Conservation (phyloP, 2,329 filamentous ascomycete species). For the Fusarium sp. region DNA sequence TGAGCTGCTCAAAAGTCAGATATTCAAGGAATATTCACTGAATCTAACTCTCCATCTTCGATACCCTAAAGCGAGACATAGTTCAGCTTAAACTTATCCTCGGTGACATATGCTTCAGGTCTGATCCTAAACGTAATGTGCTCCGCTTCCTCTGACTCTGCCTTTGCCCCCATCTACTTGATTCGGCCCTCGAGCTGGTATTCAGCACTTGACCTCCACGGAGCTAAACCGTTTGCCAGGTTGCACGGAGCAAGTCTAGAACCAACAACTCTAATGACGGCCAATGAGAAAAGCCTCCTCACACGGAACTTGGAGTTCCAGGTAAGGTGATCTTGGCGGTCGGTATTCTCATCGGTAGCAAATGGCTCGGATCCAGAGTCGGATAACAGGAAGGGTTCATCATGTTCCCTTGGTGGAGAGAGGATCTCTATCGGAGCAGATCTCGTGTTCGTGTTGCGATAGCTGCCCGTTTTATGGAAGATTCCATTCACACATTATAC, state of each 20-base stretch:
- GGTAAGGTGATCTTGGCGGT: slow-evolving; percentile 10
- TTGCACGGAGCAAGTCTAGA: slow-evolving; percentile 13
- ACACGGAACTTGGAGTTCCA: slow-evolving; percentile 20
- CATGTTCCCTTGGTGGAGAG: not conserved
- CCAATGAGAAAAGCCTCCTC: slow-evolving; percentile 16
- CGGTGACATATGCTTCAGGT: slow-evolving; percentile 1
- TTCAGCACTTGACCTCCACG: slow-evolving; percentile 26
- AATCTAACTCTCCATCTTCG: not conserved
- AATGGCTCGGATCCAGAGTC: not conserved
- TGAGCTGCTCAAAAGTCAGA: not conserved
- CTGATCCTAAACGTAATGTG: slow-evolving; percentile 26
- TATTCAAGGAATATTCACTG: not conserved
- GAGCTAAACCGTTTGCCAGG: slow-evolving; percentile 21
- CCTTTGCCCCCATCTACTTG: slow-evolving; percentile 22
- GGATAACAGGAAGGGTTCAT: not conserved
- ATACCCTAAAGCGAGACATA: not conserved
- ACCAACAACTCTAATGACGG: not conserved
- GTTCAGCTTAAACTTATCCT: slow-evolving; percentile 7
- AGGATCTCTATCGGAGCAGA: not conserved
- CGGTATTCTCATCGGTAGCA: not conserved
- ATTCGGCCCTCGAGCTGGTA: not conserved
- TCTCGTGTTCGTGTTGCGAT: slow-evolving; percentile 14
- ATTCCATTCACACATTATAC: not conserved
- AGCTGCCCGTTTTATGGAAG: too few relatives aligned
- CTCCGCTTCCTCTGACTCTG: slow-evolving; percentile 11